Percentiles rank a stretch among this genome's conserved stretches.
phyloP scores from a whole-genome alignment of 306 rosid genomes.

The Gastrolobium villosum region DNA sequence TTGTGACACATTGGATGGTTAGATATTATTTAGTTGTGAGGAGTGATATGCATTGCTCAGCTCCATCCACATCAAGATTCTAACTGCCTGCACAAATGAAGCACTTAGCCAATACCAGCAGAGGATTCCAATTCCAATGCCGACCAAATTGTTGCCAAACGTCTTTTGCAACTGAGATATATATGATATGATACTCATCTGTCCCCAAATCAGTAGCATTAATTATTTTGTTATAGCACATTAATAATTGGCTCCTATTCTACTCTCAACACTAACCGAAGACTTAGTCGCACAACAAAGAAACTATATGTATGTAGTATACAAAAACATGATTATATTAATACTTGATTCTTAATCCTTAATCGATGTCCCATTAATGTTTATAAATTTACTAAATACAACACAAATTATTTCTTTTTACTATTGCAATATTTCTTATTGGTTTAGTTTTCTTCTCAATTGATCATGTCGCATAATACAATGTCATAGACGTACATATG shows the following conservation, averaged over 20 bases:
- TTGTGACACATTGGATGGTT: no score
- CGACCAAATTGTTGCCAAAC: not conserved
- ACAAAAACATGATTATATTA: not conserved
- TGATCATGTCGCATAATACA: no score
- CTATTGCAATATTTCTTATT: no score
- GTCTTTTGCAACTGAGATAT: not conserved
- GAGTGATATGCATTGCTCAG: no score
- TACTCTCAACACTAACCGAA: no score
- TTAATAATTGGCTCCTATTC: not conserved
- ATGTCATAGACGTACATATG: no score
- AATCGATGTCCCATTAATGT: not conserved
- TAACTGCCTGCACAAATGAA: constrained; percentile 22
- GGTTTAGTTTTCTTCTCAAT: no score
- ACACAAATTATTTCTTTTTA: no score
- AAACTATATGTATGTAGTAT: not conserved
- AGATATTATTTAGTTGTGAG: no score
- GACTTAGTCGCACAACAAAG: no score
- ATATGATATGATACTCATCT: not conserved
- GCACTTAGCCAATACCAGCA: not conserved
- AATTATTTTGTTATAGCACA: not conserved
- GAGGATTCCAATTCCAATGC: not conserved
- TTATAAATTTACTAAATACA: no score
- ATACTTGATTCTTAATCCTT: no score
- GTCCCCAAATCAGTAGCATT: not conserved
- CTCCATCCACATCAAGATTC: not conserved